Evolutionary conservation across 805 yeast genomes (phyloP).

Genomic region (Huiozyma sinensis): DNA sequence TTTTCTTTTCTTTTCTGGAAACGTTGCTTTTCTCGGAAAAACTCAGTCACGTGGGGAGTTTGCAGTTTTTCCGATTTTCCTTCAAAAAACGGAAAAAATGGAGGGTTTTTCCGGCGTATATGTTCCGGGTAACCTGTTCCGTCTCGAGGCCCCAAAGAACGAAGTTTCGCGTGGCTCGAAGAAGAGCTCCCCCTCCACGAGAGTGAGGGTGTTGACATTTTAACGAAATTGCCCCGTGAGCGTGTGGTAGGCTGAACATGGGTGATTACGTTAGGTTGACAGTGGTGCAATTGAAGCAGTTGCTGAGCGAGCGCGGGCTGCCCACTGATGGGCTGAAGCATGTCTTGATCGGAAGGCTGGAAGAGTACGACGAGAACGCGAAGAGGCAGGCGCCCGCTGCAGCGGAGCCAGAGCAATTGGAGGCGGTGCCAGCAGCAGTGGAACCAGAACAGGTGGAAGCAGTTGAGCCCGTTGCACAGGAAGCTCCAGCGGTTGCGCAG

Average conservation of each 20-base stretch:
- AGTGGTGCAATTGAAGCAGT: slow-evolving; percentile 76
- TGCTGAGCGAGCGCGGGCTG: slow-evolving; percentile 56
- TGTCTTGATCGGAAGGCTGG: slow-evolving; percentile 55
- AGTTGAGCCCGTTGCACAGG: slow-evolving; percentile 6
- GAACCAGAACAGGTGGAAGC: slow-evolving; percentile 7
- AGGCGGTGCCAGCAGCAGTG: slow-evolving; percentile 38
- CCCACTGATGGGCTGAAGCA: slow-evolving; percentile 70
- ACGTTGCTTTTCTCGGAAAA: no score
- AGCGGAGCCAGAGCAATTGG: slow-evolving; percentile 75
- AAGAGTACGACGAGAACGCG: slow-evolving; percentile 68
- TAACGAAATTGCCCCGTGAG: not conserved
- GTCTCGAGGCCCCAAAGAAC: no score
- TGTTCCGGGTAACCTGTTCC: no score
- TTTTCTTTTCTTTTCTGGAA: no score
- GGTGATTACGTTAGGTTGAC: slow-evolving; percentile 52
- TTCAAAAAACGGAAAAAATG: no score
- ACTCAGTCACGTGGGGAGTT: no score
- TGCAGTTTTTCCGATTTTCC: no score
- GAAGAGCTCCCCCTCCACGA: no score
- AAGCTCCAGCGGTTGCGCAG: slow-evolving; percentile 2
- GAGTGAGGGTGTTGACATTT: no score
- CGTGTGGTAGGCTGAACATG: slow-evolving; percentile 27
- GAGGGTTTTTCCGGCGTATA: no score
- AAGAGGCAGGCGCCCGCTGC: slow-evolving; percentile 54
- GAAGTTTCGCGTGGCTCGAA: no score